Evolutionary conservation across 2,329 filamentous ascomycete genomes (phyloP).

Genomic region (Colletotrichum scovillei): DNA sequence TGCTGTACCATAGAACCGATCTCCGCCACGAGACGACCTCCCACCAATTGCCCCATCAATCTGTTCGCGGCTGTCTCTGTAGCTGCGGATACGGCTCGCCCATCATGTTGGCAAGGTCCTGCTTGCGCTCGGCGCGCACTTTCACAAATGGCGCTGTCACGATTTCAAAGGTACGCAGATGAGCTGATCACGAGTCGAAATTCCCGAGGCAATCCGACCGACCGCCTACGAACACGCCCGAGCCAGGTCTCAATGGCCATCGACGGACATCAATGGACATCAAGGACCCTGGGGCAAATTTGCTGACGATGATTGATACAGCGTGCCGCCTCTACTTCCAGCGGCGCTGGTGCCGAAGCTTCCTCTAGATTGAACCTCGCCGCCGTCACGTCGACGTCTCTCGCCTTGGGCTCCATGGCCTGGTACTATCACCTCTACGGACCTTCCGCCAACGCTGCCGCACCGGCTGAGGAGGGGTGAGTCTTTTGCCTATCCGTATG

Average conservation of each 20-base stretch:
- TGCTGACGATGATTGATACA: conserved; percentile 55
- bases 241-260: conserved; percentile 34
- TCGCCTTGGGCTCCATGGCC: conserved; percentile 88
- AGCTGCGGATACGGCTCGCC: conserved; percentile 56
- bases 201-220: conserved; percentile 48
- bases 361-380: conserved; percentile 88
- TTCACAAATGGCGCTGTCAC: conserved; percentile 81
- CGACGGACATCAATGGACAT: conserved; percentile 34
- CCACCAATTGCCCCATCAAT: conserved; percentile 51
- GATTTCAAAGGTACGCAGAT: conserved; percentile 76
- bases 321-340: conserved; percentile 79
- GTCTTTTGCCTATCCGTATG: conserved; percentile 52
- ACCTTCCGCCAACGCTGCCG: conserved; percentile 86
- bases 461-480: conserved; percentile 98
- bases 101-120: conserved; percentile 94
- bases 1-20: conserved; percentile 33
- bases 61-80: conserved; percentile 45
- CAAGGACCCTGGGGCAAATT: conserved; percentile 34
- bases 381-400: conserved; percentile 85
- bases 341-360: conserved; percentile 75
- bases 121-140: conserved; percentile 88
- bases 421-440: conserved; percentile 99
- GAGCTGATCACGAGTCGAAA: conserved; percentile 52
- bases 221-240: conserved; percentile 28
- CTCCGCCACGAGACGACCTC: conserved; percentile 37